Evolutionary conservation across 192 early-diverging fungal species (phyloP).

Genomic region (Obelidium mucronatum): DNA sequence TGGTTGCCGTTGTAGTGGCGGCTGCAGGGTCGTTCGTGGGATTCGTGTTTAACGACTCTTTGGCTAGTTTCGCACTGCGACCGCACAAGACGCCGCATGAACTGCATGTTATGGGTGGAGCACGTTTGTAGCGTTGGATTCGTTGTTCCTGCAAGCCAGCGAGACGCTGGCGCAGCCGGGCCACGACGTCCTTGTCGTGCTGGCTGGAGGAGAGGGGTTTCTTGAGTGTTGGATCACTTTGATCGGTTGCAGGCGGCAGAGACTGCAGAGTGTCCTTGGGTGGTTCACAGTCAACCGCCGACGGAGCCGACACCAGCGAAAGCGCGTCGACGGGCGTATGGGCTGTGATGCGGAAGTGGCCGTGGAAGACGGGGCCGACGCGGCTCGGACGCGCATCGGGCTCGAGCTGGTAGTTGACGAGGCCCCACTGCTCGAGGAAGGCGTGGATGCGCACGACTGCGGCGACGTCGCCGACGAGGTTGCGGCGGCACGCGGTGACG

Average conservation of each 20-base stretch:
- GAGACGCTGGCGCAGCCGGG: constrained; percentile 1
- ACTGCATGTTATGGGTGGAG: constrained; percentile 64
- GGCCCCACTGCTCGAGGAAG: constrained; percentile 98
- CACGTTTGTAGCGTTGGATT: constrained; percentile 26
- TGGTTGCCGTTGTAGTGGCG: background rate
- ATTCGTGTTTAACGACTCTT: background rate
- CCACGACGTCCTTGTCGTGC: background rate
- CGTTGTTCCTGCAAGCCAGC: background rate
- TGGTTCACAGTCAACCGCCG: constrained; percentile 28
- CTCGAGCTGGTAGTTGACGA: constrained; percentile 98
- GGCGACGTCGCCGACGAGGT: constrained; percentile 98
- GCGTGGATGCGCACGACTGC: constrained; percentile 98
- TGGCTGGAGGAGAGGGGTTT: background rate
- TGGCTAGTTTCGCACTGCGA: constrained; percentile 44
- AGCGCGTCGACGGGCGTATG: constrained; percentile 93
- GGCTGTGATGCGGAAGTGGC: constrained; percentile 96
- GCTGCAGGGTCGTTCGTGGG: background rate
- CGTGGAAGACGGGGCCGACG: constrained; percentile 94
- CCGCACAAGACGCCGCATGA: constrained; percentile 88
- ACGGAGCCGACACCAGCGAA: constrained; percentile 91
- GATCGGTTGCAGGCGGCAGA: background rate
- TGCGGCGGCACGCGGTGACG: constrained; percentile 94
- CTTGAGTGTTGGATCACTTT: constrained; percentile 1
- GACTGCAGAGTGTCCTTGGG: background rate
- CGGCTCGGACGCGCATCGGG: constrained; percentile 89